These are phyloP conservation scores for Eucalyptus pumila DNA, from an alignment of 345 rosid species.

Conservation along the genomic window DNA sequence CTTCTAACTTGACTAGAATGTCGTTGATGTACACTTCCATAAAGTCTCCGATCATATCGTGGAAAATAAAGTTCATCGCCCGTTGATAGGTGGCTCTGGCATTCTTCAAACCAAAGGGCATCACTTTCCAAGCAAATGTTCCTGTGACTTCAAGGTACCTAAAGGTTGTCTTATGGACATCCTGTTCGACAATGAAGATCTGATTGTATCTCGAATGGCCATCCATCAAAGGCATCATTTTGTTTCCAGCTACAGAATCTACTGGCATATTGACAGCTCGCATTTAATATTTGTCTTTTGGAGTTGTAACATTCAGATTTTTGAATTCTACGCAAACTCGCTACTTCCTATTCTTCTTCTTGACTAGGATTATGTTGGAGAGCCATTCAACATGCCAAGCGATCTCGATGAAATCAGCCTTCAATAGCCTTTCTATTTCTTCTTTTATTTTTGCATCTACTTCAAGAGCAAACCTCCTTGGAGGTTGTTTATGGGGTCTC, in stretches of 20 bases:
- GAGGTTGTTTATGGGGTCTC: no score
- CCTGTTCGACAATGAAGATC: not conserved
- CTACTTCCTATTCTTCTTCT: not conserved
- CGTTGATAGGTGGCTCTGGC: not conserved
- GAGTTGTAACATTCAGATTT: not conserved
- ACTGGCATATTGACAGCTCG: not conserved
- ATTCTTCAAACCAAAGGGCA: not conserved
- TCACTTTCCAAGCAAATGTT: not conserved
- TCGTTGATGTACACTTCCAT: no score
- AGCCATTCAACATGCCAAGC: not conserved
- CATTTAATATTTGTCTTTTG: not conserved
- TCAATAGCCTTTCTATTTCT: not conserved
- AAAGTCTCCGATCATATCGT: no score
- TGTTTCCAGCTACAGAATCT: not conserved
- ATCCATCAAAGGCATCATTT: not conserved
- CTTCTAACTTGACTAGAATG: no score
- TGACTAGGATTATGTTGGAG: not conserved
- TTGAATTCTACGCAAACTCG: not conserved
- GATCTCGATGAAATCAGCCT: not conserved
- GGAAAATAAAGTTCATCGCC: no score
- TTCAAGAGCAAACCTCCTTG: no score
- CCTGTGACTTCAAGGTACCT: not conserved
- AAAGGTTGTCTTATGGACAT: not conserved
- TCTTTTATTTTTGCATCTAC: not conserved
- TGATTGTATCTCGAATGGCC: not conserved